These are phyloP conservation scores for Camelina laxa DNA, from an alignment of 345 rosid genomes.

Conservation along the genomic window DNA sequence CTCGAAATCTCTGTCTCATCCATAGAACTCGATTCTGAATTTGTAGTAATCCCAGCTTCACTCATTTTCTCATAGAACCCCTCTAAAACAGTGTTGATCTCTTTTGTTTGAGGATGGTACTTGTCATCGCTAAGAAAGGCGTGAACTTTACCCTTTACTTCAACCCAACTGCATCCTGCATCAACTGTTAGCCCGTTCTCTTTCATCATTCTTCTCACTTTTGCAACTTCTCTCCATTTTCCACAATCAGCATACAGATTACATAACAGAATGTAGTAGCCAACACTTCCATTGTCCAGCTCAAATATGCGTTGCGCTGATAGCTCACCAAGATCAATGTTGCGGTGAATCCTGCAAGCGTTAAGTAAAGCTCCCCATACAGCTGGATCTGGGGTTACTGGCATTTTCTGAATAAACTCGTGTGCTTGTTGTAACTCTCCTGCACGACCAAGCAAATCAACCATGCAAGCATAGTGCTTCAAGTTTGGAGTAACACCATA, in stretches of 20 bases:
- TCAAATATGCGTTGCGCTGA: conserved; percentile 67
- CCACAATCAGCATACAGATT: conserved; percentile 67
- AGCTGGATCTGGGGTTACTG: conserved; percentile 70
- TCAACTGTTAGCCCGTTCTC: conserved; percentile 68
- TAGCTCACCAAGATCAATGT: conserved; percentile 63
- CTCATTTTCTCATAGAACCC: conserved; percentile 69
- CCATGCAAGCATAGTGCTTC: conserved; percentile 83
- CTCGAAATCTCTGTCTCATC: conserved; percentile 63
- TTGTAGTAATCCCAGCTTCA: conserved; percentile 42
- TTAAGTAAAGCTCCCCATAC: conserved; percentile 88
- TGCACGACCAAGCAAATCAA: conserved; percentile 82
- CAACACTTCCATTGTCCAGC: conserved; percentile 63
- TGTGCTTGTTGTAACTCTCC: conserved; percentile 73
- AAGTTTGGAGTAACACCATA: conserved; percentile 65
- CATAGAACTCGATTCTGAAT: conserved; percentile 44
- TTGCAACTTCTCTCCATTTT: conserved; percentile 73
- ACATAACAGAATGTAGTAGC: conserved; percentile 72
- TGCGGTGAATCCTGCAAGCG: conserved; percentile 70
- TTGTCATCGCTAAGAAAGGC: conserved; percentile 78
- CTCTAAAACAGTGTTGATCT: conserved; percentile 62
- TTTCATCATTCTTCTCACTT: conserved; percentile 65
- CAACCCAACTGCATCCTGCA: conserved; percentile 91
- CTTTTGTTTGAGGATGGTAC: conserved; percentile 60
- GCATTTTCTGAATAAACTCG: conserved; percentile 63
- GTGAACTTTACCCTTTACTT: conserved; percentile 75